Conservation (phyloP, 805 yeast species). For the Helenozyma rhizophorensis region DNA sequence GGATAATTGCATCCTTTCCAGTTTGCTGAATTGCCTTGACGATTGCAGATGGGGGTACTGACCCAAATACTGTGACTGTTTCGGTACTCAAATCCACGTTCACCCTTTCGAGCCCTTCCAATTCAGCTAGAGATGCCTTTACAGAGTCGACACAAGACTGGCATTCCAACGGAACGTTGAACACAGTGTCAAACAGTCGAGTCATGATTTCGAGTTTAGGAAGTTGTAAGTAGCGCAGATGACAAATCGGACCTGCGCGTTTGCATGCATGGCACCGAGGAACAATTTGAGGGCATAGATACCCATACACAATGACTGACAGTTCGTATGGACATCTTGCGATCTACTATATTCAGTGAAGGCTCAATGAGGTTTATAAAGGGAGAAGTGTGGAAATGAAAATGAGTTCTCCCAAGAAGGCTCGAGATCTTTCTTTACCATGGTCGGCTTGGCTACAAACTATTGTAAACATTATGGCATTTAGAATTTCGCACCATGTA, state of each 20-base stretch:
- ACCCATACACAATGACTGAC: no score
- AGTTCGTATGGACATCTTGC: no score
- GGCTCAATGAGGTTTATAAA: no score
- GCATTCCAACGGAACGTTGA: constrained; percentile 85
- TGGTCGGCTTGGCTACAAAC: no score
- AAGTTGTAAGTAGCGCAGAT: background rate
- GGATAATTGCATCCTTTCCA: constrained; percentile 85
- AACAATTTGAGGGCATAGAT: no score
- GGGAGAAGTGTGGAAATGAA: no score
- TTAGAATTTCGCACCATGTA: no score
- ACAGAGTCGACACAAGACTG: constrained; percentile 64
- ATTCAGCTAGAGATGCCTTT: constrained; percentile 43
- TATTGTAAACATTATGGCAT: no score
- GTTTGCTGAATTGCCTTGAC: constrained; percentile 63
- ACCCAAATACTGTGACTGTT: constrained; percentile 64
- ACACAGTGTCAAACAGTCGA: constrained; percentile 54
- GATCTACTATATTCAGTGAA: no score
- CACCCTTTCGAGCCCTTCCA: constrained; percentile 48
- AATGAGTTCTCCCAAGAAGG: no score
- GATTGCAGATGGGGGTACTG: constrained; percentile 70
- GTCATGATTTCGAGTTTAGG: constrained; percentile 1
- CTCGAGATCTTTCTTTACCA: no score
- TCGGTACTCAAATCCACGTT: constrained; percentile 57
- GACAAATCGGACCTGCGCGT: constrained; percentile 1
- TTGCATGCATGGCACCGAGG: no score